Base-by-base conservation (phyloP, 106 monocot species). In the Agapanthus africanus region DNA sequence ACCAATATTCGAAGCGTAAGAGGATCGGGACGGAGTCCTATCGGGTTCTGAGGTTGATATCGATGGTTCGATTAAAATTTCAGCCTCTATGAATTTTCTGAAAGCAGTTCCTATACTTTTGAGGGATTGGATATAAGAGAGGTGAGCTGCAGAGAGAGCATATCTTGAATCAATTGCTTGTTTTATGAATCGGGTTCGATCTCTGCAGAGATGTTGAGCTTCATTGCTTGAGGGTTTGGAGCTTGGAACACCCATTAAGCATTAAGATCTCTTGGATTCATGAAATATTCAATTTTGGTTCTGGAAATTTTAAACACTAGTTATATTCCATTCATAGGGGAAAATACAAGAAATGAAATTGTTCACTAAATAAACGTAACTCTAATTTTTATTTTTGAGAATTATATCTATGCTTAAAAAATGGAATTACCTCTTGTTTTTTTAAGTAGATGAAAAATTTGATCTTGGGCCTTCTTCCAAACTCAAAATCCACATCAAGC, bases 71-170 rank as follows among this genome's bases (percentile, higher is more conserved):
- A 63, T 59, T 57, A 73, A 74, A 27, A 74, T 51, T 64, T 92
- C 88, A 39, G 78, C 73, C 81, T 93, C 93, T 15, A 78, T 79
- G 15, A 85, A 88, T 59, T 76, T 66, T 40, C 81, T 50, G 25
- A 93, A 60, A 34, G 88, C 85, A 41, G 63, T 76, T 10, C 88
- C 92, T 1, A 81, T 59, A 66, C 40, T 77, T 42, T 74, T 83
- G 11, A 93, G 83, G 50, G 92, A 93, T 67, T 80, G 88, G 9
- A 79, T 74, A 62, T 85, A 93, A 35, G 71, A 71, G 15, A 93
- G 74, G 63, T 93, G 88, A 27, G 85, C 80, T 5, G 88, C 93
- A 5, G 93, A 88, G 5, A 93, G 74, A 14, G 83, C 78, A 64
- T 72, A 81, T 63, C 88, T 79, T 25, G 83, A 78, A 54, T 88